Evolutionary conservation across 768 basidiomycete genomes (phyloP).

Genomic region (Pleurotus ostreatus): DNA sequence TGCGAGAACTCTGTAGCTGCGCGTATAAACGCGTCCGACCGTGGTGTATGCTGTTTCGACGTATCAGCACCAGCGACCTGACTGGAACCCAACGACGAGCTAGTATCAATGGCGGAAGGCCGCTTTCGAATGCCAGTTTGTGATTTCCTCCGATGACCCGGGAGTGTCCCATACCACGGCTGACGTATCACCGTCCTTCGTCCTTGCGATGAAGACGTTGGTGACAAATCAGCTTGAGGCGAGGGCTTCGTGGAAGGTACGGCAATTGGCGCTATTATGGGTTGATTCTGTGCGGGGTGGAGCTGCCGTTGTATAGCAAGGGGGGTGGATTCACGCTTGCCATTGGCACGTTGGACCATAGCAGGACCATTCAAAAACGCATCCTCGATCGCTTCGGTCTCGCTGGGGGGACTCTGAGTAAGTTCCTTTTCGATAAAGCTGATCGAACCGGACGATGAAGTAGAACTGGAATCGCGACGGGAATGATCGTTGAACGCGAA

Average conservation of each 20-base stretch:
- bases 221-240: background rate
- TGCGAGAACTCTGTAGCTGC: background rate
- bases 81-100: background rate
- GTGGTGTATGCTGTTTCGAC: background rate
- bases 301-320: background rate
- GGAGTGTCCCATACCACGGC: background rate
- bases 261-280: background rate
- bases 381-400: background rate
- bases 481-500: background rate
- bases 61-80: background rate
- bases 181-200: background rate
- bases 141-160: background rate
- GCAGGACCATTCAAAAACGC: background rate
- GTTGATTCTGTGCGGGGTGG: background rate
- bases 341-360: background rate
- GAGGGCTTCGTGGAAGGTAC: background rate
- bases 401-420: background rate
- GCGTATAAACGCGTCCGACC: background rate
- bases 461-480: background rate
- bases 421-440: conserved; percentile 1
- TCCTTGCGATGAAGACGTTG: background rate
- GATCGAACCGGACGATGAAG: background rate
- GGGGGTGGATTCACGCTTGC: background rate
- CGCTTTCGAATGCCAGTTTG: background rate
- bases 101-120: background rate